A percentile compares a stretch with the other conserved stretches of the same genome.
Conservation (phyloP, 2,329 filamentous ascomycete genomes). For the Fusarium sp. region DNA sequence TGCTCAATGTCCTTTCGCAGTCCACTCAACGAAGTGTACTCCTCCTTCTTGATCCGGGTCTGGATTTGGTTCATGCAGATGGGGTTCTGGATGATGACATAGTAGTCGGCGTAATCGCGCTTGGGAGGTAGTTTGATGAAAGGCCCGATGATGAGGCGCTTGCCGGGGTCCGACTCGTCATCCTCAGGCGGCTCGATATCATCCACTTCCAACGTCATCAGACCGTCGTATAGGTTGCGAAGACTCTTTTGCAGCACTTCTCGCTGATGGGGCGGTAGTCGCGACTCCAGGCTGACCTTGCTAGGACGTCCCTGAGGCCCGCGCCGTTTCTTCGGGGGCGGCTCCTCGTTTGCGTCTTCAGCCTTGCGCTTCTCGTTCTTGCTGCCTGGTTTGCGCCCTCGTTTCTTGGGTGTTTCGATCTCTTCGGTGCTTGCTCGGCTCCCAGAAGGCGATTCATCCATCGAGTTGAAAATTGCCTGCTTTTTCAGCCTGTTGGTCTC, state of each 20-base stretch:
- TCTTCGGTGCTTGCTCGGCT: constrained; percentile 90
- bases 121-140: constrained; percentile 94
- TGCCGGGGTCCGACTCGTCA: constrained; percentile 71
- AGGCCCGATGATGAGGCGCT: constrained; percentile 90
- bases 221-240: constrained; percentile 80
- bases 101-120: constrained; percentile 94
- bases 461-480: constrained; percentile 50
- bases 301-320: constrained; percentile 80
- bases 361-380: constrained; percentile 91
- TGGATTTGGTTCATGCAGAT: constrained; percentile 98
- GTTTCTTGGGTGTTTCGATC: constrained; percentile 82
- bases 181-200: constrained; percentile 72
- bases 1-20: constrained; percentile 87
- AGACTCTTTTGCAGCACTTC: constrained; percentile 85
- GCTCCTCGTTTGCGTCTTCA: constrained; percentile 82
- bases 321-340: constrained; percentile 83
- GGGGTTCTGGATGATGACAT: constrained; percentile 89
- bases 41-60: constrained; percentile 95
- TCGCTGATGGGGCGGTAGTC: constrained; percentile 78
- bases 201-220: constrained; percentile 89
- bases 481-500: constrained; percentile 82
- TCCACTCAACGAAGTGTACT: constrained; percentile 86
- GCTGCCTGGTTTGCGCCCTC: constrained; percentile 83
- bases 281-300: constrained; percentile 63
- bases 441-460: constrained; percentile 81